A percentile compares a stretch with the other conserved stretches of the same genome.
Evolutionary conservation across 352 stramenopile species (phyloP).

Genomic region (Blastocystis sp.): DNA sequence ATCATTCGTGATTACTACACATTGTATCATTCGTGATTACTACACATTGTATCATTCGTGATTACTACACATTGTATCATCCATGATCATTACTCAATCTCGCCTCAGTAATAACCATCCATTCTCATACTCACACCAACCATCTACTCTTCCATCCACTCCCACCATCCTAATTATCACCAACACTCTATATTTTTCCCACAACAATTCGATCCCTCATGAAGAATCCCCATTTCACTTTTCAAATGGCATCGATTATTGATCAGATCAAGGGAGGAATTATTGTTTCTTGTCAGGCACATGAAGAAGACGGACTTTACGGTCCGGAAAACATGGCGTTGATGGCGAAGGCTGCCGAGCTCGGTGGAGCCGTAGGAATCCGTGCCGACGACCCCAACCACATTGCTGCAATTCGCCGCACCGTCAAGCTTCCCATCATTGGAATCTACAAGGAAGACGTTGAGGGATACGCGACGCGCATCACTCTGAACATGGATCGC

Average conservation of each 20-base stretch:
- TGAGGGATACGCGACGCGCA: conserved; percentile 46
- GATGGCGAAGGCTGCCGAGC: conserved; percentile 55
- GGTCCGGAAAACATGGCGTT: conserved; percentile 56
- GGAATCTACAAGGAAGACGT: conserved; percentile 57
- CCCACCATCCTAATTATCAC: too few species aligned
- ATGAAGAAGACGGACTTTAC: conserved; percentile 54
- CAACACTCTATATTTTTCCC: not conserved
- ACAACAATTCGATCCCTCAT: not conserved
- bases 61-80: too few species aligned
- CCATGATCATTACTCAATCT: too few species aligned
- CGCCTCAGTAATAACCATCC: too few species aligned
- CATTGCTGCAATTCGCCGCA: conserved; percentile 46
- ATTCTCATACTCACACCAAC: too few species aligned
- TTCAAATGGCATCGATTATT: conserved; percentile 55
- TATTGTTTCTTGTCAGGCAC: conserved; percentile 53
- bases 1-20: too few species aligned
- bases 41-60: too few species aligned
- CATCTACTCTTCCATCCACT: too few species aligned
- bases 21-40: too few species aligned
- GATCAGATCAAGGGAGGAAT: conserved; percentile 48
- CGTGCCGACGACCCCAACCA: conserved; percentile 55
- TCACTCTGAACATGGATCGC: conserved; percentile 56
- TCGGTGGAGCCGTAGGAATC: conserved; percentile 49
- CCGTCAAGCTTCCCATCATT: conserved; percentile 57
- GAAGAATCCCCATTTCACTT: not conserved